Evolutionary conservation across 805 yeast genomes (phyloP), one percentile per base, ranked within the genome.

Genomic region (Wickerhamiella domercqiae): DNA sequence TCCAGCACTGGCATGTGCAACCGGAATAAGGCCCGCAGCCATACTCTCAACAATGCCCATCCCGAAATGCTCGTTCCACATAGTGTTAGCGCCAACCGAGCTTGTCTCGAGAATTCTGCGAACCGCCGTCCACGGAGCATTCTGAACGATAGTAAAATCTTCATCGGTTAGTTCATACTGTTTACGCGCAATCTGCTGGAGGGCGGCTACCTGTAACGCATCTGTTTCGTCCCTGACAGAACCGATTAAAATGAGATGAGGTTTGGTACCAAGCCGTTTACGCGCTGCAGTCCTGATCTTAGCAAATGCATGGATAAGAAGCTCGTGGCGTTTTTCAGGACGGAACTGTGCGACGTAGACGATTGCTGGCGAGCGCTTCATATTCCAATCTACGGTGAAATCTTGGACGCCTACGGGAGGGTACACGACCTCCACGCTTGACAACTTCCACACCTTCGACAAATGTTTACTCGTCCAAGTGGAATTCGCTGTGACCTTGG

Each of bases 41-140:
- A 80, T 64, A 54, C 84, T 82, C 57, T 90, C 99, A 5, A 90
- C 98, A 4, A 90, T 87, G 1, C 94, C 87, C 50, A 90, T 90
- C 15, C 99, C 99, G 56, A 90, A 90, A 61, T 90, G 99, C 62
- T 90, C 99, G 59, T 90, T 90, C 98, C 98, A 90, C 99, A 90
- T 90, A 21, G 94, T 84, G 51, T 90, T 87, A 29, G 90, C 63
- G 4, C 98, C 98, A 50, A 72, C 74, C 19, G 74, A 70, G 2
- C 83, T 70, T 11, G 56, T 60, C 9, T 61, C 49, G 24, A 93
- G 62, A 38, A 71, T 66, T 21, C 59, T 51, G 37, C 71, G 61
- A 11, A 93, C 74, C 14, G 64, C 67, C 1, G 63, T 65, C 60
- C 81, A 81, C 7, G 82, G 67, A 20, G 87, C 78, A 58, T 90